phyloP scores from a whole-genome alignment of 306 rosid genomes.

The Argentina anserina region DNA sequence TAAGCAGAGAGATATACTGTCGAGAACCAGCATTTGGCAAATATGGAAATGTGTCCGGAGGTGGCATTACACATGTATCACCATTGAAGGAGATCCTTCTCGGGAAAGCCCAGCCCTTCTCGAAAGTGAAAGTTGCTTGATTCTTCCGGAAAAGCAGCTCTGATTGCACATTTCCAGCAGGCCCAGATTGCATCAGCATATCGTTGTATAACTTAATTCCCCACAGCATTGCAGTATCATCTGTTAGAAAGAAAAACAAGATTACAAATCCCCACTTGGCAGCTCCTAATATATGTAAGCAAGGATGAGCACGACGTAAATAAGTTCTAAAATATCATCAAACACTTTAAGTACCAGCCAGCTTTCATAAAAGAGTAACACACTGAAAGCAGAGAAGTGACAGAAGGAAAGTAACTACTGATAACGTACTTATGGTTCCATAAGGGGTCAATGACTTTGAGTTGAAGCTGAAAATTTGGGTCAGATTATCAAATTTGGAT shows the following conservation, averaged over 20 bases:
- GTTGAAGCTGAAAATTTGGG: conserved; percentile 82
- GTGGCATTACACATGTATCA: conserved; percentile 90
- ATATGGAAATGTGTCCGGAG: conserved; percentile 85
- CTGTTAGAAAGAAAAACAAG: conserved; percentile 45
- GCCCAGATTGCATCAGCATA: conserved; percentile 76
- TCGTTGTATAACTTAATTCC: conserved; percentile 87
- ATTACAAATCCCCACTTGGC: background rate
- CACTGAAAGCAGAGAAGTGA: background rate
- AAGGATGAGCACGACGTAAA: background rate
- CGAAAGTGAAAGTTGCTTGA: conserved; percentile 63
- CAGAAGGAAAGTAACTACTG: background rate
- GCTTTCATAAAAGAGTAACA: background rate
- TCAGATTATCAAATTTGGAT: conserved; percentile 89
- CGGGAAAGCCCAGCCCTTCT: conserved; percentile 94
- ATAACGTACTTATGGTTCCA: conserved; percentile 61
- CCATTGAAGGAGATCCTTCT: conserved; percentile 85
- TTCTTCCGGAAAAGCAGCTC: conserved; percentile 77
- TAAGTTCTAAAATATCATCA: background rate
- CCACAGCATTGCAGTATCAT: conserved; percentile 92
- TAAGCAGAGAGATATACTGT: conserved; percentile 34
- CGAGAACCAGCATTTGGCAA: conserved; percentile 53
- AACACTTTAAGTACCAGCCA: background rate
- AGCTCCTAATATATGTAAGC: background rate
- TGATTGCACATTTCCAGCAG: conserved; percentile 74
- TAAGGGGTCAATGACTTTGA: conserved; percentile 64